phyloP scores from a whole-genome alignment of 1,139 yeast genomes.

The Yamadazyma mexicana region DNA sequence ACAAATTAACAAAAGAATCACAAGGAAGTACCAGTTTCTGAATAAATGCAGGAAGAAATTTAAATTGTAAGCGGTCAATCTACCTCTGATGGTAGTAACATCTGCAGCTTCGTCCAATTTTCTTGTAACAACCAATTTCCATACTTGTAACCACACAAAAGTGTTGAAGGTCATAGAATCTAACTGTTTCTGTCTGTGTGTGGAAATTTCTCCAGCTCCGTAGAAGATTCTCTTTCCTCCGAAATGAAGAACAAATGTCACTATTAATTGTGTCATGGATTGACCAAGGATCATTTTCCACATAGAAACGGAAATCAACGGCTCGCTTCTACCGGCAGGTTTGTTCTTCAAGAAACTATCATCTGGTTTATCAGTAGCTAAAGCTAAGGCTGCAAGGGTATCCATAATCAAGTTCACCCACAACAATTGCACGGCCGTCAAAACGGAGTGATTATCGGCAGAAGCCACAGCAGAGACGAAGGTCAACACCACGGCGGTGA shows the following conservation, averaged over 20 bases:
- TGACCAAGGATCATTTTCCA: slow-evolving; percentile 98
- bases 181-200: slow-evolving; percentile 57
- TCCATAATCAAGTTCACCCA: slow-evolving; percentile 99
- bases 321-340: slow-evolving; percentile 82
- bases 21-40: slow-evolving; percentile 79
- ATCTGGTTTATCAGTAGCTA: slow-evolving; percentile 97
- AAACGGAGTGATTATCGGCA: slow-evolving; percentile 73
- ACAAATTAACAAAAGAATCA: slow-evolving; percentile 70
- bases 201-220: slow-evolving; percentile 35
- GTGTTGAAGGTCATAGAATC: slow-evolving; percentile 90
- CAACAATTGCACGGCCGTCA: slow-evolving; percentile 93
- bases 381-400: slow-evolving; percentile 93
- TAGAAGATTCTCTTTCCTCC: slow-evolving; percentile 67
- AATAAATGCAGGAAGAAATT: slow-evolving; percentile 81
- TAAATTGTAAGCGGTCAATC: slow-evolving; percentile 61
- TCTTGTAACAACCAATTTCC: slow-evolving; percentile 88
- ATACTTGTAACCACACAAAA: slow-evolving; percentile 96
- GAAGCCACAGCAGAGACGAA: slow-evolving; percentile 93
- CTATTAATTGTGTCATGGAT: slow-evolving; percentile 68
- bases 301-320: slow-evolving; percentile 86
- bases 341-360: slow-evolving; percentile 72
- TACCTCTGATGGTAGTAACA: slow-evolving; percentile 51
- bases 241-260: slow-evolving; percentile 81
- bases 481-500: slow-evolving; percentile 91
- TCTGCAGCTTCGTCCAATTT: slow-evolving; percentile 89